Evolutionary conservation across 176 grass and related monocot species (phyloP).

Genomic region (Carex pumila): DNA sequence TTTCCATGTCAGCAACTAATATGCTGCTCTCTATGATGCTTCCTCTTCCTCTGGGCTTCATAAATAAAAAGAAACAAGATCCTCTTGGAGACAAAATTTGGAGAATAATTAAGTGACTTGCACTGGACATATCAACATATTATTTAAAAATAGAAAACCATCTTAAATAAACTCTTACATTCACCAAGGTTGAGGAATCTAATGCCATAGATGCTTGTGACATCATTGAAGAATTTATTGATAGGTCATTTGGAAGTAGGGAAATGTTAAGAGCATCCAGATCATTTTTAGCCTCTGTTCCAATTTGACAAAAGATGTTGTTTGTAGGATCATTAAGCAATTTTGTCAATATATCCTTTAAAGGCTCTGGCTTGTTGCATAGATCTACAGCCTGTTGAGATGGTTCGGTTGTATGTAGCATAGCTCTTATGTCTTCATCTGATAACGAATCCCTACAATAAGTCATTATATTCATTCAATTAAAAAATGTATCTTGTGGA

Average conservation of each 20-base stretch:
- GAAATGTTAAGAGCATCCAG: neutral
- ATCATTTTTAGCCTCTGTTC: neutral
- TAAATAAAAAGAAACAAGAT: slow-evolving; percentile 9
- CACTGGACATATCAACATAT: neutral
- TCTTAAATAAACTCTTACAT: slow-evolving; percentile 8
- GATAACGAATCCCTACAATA: slow-evolving; percentile 19
- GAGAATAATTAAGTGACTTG: neutral
- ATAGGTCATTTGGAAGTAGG: neutral
- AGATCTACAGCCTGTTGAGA: neutral
- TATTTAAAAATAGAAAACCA: neutral
- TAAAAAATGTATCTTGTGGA: too few species aligned
- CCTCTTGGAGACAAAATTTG: slow-evolving; percentile 2
- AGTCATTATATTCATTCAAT: neutral
- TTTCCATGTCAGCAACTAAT: neutral
- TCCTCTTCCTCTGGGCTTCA: slow-evolving; percentile 25
- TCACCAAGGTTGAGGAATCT: neutral
- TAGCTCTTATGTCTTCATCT: slow-evolving; percentile 13
- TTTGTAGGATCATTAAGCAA: slow-evolving; percentile 21
- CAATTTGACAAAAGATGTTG: neutral
- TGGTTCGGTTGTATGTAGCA: neutral
- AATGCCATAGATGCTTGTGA: neutral
- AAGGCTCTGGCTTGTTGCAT: neutral
- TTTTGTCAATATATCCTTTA: neutral
- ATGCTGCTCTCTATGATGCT: neutral
- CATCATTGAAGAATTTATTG: slow-evolving; percentile 23